Conservation (phyloP, 2,329 filamentous ascomycete species). For the Epichloe typhina region DNA sequence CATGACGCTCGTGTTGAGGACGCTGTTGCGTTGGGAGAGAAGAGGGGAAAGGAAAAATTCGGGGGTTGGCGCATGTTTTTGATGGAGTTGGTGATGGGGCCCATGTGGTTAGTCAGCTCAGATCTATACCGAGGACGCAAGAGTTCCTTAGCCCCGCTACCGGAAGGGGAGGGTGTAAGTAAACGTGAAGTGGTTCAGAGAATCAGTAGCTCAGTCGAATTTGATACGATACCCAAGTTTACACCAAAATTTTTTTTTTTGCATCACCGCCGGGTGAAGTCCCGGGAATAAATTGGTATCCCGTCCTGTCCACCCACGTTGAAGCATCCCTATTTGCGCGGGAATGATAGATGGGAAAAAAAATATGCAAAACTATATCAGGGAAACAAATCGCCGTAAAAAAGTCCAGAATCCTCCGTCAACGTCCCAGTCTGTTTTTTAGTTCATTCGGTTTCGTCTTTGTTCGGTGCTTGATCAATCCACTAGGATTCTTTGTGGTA, state of each 20-base stretch:
- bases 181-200: no score
- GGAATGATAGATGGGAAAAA: slow-evolving; percentile 8
- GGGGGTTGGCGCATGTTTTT: not conserved
- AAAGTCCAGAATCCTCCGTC: not conserved
- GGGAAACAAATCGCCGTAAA: not conserved
- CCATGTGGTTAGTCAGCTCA: not conserved
- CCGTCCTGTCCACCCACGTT: not conserved
- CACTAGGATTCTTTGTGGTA: slow-evolving; percentile 38
- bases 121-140: no score
- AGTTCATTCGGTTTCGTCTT: not conserved
- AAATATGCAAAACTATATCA: no score
- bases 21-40: slow-evolving; percentile 15
- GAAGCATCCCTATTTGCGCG: slow-evolving; percentile 7
- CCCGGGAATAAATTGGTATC: no score
- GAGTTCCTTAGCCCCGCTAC: no score
- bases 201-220: no score
- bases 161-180: no score
- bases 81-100: not conserved
- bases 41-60: slow-evolving; percentile 4
- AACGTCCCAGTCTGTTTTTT: not conserved
- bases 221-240: no score
- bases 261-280: not conserved
- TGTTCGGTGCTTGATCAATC: not conserved
- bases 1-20: slow-evolving; percentile 8
- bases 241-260: no score